These are phyloP conservation scores for Potentilla sterilis DNA, from an alignment of 306 rosid species.

Conservation along the genomic window DNA sequence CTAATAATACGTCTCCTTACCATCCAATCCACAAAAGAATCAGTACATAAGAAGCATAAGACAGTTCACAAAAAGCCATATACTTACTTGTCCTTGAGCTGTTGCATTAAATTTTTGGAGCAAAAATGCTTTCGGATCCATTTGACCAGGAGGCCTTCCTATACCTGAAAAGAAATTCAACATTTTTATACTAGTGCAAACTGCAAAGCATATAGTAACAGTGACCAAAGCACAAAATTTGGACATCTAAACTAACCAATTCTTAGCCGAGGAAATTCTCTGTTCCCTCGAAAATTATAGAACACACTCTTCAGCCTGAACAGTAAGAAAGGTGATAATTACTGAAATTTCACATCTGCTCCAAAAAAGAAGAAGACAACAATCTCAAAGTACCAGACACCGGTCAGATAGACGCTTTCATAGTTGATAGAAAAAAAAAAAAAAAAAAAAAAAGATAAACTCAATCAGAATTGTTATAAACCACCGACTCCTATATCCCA, in stretches of 20 bases:
- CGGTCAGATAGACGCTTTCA: not conserved
- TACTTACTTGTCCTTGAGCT: slow-evolving; percentile 75
- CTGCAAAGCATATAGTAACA: not conserved
- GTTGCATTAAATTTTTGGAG: slow-evolving; percentile 76
- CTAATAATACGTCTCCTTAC: not conserved
- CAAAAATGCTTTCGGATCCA: slow-evolving; percentile 97
- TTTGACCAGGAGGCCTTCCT: slow-evolving; percentile 93
- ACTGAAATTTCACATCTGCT: not conserved
- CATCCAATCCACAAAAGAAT: not conserved
- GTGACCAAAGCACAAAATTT: not conserved
- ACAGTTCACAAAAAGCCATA: not conserved
- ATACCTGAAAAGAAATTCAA: slow-evolving; percentile 48
- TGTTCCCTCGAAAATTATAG: slow-evolving; percentile 70
- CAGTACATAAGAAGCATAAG: not conserved
- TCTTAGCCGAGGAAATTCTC: slow-evolving; percentile 78
- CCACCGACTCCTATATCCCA: not conserved
- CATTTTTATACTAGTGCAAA: not conserved
- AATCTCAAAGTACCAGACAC: not conserved
- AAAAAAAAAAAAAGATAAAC: not conserved
- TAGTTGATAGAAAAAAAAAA: not conserved
- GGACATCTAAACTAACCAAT: slow-evolving; percentile 56
- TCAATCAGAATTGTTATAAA: too few species aligned
- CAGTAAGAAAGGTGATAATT: slow-evolving; percentile 8
- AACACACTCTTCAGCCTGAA: slow-evolving; percentile 84
- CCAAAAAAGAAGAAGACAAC: not conserved